Evolutionary conservation across 805 yeast genomes (phyloP).

Genomic region (Ogataea allantospora): DNA sequence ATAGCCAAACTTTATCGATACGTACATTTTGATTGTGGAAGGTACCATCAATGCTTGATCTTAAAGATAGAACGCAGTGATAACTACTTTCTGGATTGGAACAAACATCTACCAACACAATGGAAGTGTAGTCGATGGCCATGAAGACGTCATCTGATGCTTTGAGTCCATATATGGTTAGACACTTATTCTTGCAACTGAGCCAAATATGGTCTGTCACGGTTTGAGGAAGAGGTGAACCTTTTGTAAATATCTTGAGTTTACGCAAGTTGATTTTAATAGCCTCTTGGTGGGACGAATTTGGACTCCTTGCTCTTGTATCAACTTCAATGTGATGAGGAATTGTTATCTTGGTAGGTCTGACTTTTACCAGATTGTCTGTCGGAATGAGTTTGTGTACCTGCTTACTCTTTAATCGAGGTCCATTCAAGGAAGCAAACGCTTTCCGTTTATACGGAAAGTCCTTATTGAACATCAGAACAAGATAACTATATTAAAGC

Average conservation of each 20-base stretch:
- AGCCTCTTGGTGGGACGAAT: neutral
- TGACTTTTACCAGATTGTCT: slow-evolving; percentile 12
- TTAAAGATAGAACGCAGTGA: slow-evolving; percentile 11
- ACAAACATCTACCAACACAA: slow-evolving; percentile 14
- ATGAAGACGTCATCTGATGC: slow-evolving; percentile 6
- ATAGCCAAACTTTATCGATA: slow-evolving; percentile 14
- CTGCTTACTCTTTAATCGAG: slow-evolving; percentile 15
- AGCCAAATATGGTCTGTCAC: slow-evolving; percentile 9
- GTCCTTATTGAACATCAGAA: slow-evolving; percentile 14
- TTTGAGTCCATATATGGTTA: slow-evolving; percentile 10
- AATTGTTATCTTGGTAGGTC: slow-evolving; percentile 10
- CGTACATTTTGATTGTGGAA: slow-evolving; percentile 3
- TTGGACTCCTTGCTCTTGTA: slow-evolving; percentile 6
- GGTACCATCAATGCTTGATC: slow-evolving; percentile 5
- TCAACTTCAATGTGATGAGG: slow-evolving; percentile 13
- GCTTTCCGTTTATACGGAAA: slow-evolving; percentile 18
- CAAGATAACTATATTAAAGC: neutral
- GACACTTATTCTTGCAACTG: slow-evolving; percentile 1
- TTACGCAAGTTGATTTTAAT: slow-evolving; percentile 3
- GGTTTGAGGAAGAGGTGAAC: slow-evolving; percentile 6
- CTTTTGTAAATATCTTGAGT: slow-evolving; percentile 9
- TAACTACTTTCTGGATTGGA: slow-evolving; percentile 10
- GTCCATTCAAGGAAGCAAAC: slow-evolving; percentile 15
- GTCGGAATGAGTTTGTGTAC: slow-evolving; percentile 16
- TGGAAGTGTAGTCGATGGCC: slow-evolving; percentile 4